Percentiles rank a stretch among this genome's conserved stretches.
Evolutionary conservation across 2,329 filamentous ascomycete species (phyloP).

Genomic region (Aspergillus hortae): DNA sequence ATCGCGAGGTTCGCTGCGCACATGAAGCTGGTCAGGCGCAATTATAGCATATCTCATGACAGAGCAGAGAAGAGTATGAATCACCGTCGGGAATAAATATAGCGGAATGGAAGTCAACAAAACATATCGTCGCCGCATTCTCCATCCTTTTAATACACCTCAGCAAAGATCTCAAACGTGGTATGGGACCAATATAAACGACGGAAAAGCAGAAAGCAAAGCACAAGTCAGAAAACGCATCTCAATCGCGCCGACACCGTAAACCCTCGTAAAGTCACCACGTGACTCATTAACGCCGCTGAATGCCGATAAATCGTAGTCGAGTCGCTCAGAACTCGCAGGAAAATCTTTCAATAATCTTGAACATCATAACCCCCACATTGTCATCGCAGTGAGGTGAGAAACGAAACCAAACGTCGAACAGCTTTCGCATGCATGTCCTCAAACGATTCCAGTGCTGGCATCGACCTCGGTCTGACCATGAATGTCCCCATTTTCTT

Average conservation of each 20-base stretch:
- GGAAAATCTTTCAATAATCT: not conserved
- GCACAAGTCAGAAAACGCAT: constrained; percentile 5
- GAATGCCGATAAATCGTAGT: constrained; percentile 7
- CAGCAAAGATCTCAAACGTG: constrained; percentile 9
- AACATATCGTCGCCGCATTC: not conserved
- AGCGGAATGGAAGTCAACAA: constrained; percentile 8
- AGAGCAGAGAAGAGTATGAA: constrained; percentile 3
- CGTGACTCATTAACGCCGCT: constrained; percentile 8
- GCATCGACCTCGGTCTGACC: constrained; percentile 13
- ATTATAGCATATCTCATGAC: not conserved
- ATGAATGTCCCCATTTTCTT: constrained; percentile 19
- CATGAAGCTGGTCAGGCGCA: not conserved
- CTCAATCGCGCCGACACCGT: constrained; percentile 11
- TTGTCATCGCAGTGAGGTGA: not conserved
- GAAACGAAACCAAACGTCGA: not conserved
- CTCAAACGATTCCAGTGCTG: constrained; percentile 7
- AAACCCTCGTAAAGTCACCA: constrained; percentile 14
- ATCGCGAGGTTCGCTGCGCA: not conserved
- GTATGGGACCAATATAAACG: constrained; percentile 10
- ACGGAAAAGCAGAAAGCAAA: constrained; percentile 11
- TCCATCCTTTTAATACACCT: not conserved
- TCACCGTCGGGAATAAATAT: constrained; percentile 6
- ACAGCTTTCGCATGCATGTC: not conserved
- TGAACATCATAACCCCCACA: not conserved
- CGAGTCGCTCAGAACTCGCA: constrained; percentile 1